Evolutionary conservation across 2,329 filamentous ascomycete species (phyloP), one percentile per base, ranked within the genome.

Genomic region (Huntiella bhutanensis): DNA sequence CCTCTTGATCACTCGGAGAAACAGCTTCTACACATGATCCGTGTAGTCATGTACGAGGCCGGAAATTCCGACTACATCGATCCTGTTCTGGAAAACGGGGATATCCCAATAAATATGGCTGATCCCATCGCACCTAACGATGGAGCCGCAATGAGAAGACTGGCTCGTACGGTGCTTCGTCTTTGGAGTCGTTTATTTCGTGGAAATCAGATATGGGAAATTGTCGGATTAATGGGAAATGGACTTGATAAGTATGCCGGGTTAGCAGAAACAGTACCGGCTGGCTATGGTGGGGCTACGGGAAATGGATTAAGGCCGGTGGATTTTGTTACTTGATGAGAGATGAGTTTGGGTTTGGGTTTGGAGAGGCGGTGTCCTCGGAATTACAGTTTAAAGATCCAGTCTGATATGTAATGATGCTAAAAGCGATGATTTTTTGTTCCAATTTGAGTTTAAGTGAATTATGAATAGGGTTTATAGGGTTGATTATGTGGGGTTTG

Each of bases 181-280:
- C 62, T 77, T 2, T 77, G 73, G 73, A 71, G 72, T 0, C 72
- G 75, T 55, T 70, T 71, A 1, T 77, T 77, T 56, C 74, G 74
- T 51, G 73, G 72, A 8, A 67, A 67, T 8, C 72, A 77, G 53
- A 69, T 76, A 5, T 77, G 76, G 53, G 72, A 76, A 48, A 65
- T 75, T 49, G 66, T 76, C 37, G 69, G 68, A 53, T 66, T 71
- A 3, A 73, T 77, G 63, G 72, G 71, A 0, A 62, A 64, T 12
- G 71, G 70, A 12, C 55, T 77, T 43, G 72, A 76, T 47, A 65
- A 66, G 3, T 76, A 75, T 53, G 71, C 70, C 11, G n/a, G 16
- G 7, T 28, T 43, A 17, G 41, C 41, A 12, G 41, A 43, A n/a
- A 43, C 19, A 12, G 22, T 34, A 12, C 41, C 41, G 8, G 34